Evolutionary conservation across 768 basidiomycete genomes (phyloP), one percentile per base, ranked within the genome.

Genomic region (Pholiota conissans): DNA sequence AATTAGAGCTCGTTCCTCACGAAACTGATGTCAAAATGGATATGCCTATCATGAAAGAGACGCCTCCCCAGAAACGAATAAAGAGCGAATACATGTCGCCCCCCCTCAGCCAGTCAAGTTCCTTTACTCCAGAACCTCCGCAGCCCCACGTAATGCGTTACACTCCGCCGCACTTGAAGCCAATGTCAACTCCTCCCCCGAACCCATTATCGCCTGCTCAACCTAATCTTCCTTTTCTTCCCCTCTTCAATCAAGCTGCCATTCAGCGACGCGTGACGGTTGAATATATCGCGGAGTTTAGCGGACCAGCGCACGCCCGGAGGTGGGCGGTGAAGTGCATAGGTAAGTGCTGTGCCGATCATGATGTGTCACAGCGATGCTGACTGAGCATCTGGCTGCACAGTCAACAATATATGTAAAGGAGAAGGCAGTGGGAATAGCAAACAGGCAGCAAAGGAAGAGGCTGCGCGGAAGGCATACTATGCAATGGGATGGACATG

Each of bases 381-480:
- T 34, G 37, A 55, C 13, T 32, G 20, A 29, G 20, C 27, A 52
- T n/a, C n/a, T n/a, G n/a, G n/a, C n/a, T n/a, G n/a, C n/a, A 35
- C 52, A 90, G 90, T 89, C 50, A 87, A 90, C 63, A 87, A 87
- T 1, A 83, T 89, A 57, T 74, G 75, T 65, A 89, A 84, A 64
- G 90, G 90, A 10, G 70, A 75, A 49, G 90, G 90, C 1, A 70
- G 67, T n/a, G 87, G 88, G 27, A 74, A 77, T 52, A 87, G 77
- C 69, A 91, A 91, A 69, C 89, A 91, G 65, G 71, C 82, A 1
- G 90, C 90, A 6, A 91, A 90, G 69, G 90, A 91, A 65, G 86
- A 87, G 55, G 90, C 90, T 0, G 89, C 90, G 16, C 78, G 82
- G 56, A 75, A 84, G 62, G 90, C 90, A 8, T 90, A 83, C 71